Evolutionary conservation across 2,329 filamentous ascomycete genomes (phyloP).

Genomic region (Dothiorella sarmentorum): DNA sequence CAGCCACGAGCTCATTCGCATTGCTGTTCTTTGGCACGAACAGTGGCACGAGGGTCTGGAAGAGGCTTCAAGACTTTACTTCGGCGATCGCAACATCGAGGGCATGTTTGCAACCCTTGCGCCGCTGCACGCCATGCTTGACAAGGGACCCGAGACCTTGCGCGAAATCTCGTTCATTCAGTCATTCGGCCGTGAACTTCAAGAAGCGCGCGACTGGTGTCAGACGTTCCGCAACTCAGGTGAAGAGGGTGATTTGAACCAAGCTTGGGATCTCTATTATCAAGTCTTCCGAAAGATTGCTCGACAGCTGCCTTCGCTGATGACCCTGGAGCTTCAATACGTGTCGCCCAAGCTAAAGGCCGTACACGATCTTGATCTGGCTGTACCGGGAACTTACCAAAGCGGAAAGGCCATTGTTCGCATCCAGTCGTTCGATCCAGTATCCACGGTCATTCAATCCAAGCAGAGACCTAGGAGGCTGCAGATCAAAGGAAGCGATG

Average conservation of each 20-base stretch:
- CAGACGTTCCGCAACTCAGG: slow-evolving; percentile 83
- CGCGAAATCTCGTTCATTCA: slow-evolving; percentile 97
- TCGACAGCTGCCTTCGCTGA: slow-evolving; percentile 87
- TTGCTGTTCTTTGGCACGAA: slow-evolving; percentile 97
- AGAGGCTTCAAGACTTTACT: slow-evolving; percentile 93
- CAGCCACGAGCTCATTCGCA: slow-evolving; percentile 92
- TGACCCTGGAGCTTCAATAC: slow-evolving; percentile 89
- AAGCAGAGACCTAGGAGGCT: slow-evolving; percentile 94
- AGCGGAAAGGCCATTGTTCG: slow-evolving; percentile 75
- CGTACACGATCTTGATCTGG: slow-evolving; percentile 81
- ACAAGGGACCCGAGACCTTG: slow-evolving; percentile 85
- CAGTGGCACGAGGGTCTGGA: slow-evolving; percentile 98
- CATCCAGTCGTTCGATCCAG: slow-evolving; percentile 86
- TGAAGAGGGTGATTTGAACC: slow-evolving; percentile 91
- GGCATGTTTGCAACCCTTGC: slow-evolving; percentile 93
- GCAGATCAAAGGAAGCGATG: slow-evolving; percentile 84
- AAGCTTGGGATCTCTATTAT: slow-evolving; percentile 99
- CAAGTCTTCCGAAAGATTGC: slow-evolving; percentile 96
- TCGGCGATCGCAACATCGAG: slow-evolving; percentile 94
- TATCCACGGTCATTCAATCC: slow-evolving; percentile 88
- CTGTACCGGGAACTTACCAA: slow-evolving; percentile 91
- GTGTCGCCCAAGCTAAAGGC: slow-evolving; percentile 91
- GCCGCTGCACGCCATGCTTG: slow-evolving; percentile 86
- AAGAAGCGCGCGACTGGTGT: slow-evolving; percentile 95
- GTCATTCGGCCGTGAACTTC: slow-evolving; percentile 90